A percentile compares a stretch with the other conserved stretches of the same genome.
These are phyloP conservation scores for Sideroxylon spinosum DNA, from an alignment of 179 eudicot species.

Conservation along the genomic window DNA sequence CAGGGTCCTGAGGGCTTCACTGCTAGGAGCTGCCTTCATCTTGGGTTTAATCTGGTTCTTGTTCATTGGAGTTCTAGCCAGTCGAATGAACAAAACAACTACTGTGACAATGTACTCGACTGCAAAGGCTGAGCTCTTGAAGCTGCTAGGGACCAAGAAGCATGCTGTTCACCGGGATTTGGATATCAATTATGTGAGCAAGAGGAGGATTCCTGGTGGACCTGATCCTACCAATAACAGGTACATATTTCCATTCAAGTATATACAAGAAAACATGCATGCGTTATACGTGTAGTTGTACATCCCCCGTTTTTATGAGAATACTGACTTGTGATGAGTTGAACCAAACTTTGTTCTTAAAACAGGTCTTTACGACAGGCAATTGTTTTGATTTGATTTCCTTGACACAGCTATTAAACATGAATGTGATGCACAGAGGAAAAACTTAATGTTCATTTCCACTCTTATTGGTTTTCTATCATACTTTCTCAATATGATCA, in stretches of 20 bases:
- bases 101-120: slow-evolving; percentile 17
- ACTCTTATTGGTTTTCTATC: neutral
- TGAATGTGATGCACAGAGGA: neutral
- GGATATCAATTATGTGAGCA: slow-evolving; percentile 47
- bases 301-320: too few relatives aligned
- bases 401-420: neutral
- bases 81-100: slow-evolving; percentile 13
- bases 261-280: neutral
- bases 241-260: slow-evolving; percentile 24
- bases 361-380: neutral
- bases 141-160: slow-evolving; percentile 23
- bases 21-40: slow-evolving; percentile 33
- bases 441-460: neutral
- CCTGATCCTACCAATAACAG: slow-evolving; percentile 94
- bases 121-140: slow-evolving; percentile 27
- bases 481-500: neutral
- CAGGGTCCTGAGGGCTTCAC: slow-evolving; percentile 29
- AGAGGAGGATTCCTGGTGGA: slow-evolving; percentile 82
- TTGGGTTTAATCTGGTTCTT: slow-evolving; percentile 42
- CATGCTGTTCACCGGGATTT: slow-evolving; percentile 21
- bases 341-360: too few relatives aligned
- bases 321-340: neutral
- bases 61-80: slow-evolving; percentile 30
- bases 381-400: neutral
- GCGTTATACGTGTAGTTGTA: too few relatives aligned